Conservation (phyloP, 1,284 basidiomycete species). For the Cryptococcus maquisensis region DNA sequence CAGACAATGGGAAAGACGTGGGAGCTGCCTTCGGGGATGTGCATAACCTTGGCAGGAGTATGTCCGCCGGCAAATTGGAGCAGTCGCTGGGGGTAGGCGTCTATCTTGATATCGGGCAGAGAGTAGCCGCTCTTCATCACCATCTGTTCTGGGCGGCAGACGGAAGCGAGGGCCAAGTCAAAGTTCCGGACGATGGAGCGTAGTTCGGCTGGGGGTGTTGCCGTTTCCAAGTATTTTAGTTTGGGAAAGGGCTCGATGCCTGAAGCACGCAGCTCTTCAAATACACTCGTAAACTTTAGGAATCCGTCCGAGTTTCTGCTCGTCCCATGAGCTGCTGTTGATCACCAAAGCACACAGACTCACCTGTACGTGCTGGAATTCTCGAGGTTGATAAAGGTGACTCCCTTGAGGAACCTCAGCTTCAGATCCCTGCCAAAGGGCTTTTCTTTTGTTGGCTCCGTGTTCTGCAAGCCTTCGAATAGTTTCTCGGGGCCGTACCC, state of each 20-base stretch:
- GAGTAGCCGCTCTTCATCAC: not conserved
- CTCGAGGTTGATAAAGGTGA: not conserved
- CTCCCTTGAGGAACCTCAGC: not conserved
- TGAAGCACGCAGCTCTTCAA: not conserved
- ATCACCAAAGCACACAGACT: not conserved
- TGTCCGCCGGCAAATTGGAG: not conserved
- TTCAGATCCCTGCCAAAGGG: not conserved
- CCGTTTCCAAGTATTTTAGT: not conserved
- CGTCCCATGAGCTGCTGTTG: not conserved
- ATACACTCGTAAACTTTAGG: not conserved
- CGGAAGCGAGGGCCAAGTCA: not conserved
- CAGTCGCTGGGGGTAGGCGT: not conserved
- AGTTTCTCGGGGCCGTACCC: not conserved
- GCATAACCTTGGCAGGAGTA: not conserved
- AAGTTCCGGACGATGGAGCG: not conserved
- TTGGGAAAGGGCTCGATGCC: not conserved
- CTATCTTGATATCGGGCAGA: not conserved
- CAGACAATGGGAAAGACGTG: not conserved
- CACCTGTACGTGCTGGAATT: not conserved
- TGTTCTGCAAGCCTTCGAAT: not conserved
- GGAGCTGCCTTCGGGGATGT: not conserved
- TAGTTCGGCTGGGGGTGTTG: not conserved
- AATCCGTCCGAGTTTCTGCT: not conserved
- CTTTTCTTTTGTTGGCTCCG: not conserved
- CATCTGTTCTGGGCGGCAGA: not conserved